Percentiles rank a stretch among this genome's conserved stretches.
These are phyloP conservation scores for Wallacemonas collosoma DNA, from an alignment of 208 protist species.

Conservation along the genomic window DNA sequence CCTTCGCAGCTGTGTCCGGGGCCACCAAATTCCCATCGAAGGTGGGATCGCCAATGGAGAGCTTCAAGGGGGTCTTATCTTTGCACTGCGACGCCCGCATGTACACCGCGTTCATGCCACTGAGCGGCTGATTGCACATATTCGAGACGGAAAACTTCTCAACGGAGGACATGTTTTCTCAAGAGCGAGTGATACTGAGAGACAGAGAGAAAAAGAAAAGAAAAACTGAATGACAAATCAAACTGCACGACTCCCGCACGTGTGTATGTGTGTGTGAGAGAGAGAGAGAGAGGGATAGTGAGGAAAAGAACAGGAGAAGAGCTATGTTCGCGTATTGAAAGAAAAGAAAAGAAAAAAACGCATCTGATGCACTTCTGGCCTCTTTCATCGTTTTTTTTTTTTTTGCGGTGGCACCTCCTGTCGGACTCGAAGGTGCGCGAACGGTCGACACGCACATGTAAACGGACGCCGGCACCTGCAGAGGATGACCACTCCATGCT, in stretches of 20 bases:
- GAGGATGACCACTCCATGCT: no score
- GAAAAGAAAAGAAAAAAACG: constrained; percentile 6
- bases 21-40: constrained; percentile 73
- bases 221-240: neutral
- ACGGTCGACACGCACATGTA: no score
- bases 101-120: constrained; percentile 34
- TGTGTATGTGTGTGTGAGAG: neutral
- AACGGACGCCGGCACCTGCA: no score
- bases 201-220: constrained; percentile 7
- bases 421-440: no score
- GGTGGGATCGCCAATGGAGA: constrained; percentile 68
- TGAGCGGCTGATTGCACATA: constrained; percentile 24
- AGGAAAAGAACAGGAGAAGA: neutral
- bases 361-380: neutral
- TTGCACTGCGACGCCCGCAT: constrained; percentile 30
- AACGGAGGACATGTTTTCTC: constrained; percentile 7
- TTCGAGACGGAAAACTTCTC: constrained; percentile 10
- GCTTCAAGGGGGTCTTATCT: constrained; percentile 45
- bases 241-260: neutral
- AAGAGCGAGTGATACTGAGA: neutral
- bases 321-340: no score
- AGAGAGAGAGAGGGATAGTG: constrained; percentile 4
- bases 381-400: no score
- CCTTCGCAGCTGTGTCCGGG: constrained; percentile 29
- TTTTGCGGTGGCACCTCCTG: no score